Evolutionary conservation across 169 alveolate genomes (phyloP).

Genomic region (Plasmodium fragile): DNA sequence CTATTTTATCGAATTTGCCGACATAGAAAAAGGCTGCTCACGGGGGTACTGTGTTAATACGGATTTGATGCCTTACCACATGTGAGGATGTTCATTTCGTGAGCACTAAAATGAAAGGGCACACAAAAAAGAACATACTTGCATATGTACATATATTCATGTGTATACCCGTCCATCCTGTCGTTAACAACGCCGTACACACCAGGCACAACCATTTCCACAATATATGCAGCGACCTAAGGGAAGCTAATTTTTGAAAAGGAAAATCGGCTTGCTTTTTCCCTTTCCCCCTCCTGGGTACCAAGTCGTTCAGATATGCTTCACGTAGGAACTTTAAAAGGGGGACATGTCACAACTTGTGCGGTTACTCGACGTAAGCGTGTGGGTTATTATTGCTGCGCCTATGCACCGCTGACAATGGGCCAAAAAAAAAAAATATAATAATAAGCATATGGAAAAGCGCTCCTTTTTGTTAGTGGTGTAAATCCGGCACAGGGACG

Average conservation of each 20-base stretch:
- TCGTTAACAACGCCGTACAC: not conserved
- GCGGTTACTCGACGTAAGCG: not conserved
- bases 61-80: not conserved
- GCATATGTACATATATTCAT: not conserved
- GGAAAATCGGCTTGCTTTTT: not conserved
- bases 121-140: not conserved
- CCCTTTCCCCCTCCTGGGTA: not conserved
- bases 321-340: not conserved
- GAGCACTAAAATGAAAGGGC: not conserved
- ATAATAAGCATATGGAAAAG: not conserved
- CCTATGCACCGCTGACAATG: not conserved
- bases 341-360: not conserved
- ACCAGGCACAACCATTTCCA: not conserved
- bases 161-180: not conserved
- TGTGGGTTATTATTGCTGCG: not conserved
- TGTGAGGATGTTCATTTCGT: not conserved
- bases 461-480: not conserved
- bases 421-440: not conserved
- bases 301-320: not conserved
- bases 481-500: not conserved
- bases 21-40: not conserved
- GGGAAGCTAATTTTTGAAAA: not conserved
- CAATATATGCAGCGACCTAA: not conserved
- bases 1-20: not conserved
- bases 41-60: not conserved